Percentiles rank a stretch among this genome's conserved stretches.
These are phyloP conservation scores for Tuber melanosporum DNA, from an alignment of 495 filamentous ascomycete species.

Conservation along the genomic window DNA sequence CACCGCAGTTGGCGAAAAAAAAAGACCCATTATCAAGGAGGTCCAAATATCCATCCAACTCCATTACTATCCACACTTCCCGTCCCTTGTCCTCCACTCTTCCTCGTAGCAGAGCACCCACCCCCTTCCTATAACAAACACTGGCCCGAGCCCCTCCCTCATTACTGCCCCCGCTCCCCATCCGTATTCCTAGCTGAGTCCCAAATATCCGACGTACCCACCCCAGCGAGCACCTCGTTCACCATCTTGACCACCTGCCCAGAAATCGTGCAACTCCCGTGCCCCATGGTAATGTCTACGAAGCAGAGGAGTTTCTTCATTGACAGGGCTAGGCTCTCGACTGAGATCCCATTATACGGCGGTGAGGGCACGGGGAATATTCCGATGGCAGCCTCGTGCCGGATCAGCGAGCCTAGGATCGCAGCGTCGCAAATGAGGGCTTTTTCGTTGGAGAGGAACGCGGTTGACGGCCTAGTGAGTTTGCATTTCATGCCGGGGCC, in stretches of 20 bases:
- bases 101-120: not conserved
- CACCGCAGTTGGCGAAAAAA: not conserved
- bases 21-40: too few species aligned
- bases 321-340: not conserved
- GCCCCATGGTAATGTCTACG: conserved; percentile 9
- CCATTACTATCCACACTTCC: too few species aligned
- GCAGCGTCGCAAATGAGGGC: conserved; percentile 17
- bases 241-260: not conserved
- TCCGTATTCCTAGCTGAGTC: not conserved
- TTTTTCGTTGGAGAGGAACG: too few species aligned
- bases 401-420: conserved; percentile 19
- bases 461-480: too few species aligned
- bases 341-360: conserved; percentile 12
- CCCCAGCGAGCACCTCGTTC: not conserved
- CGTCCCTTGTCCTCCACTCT: not conserved
- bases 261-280: conserved; percentile 10
- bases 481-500: conserved; percentile 5
- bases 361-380: conserved; percentile 17
- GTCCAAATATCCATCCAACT: too few species aligned
- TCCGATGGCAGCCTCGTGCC: conserved; percentile 8
- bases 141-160: not conserved
- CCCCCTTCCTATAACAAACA: not conserved
- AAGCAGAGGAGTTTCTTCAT: conserved; percentile 9
- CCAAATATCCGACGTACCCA: not conserved
- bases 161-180: not conserved